These are phyloP conservation scores for Haematococcus sp. DNA, from an alignment of 139 green algal species.

Conservation along the genomic window DNA sequence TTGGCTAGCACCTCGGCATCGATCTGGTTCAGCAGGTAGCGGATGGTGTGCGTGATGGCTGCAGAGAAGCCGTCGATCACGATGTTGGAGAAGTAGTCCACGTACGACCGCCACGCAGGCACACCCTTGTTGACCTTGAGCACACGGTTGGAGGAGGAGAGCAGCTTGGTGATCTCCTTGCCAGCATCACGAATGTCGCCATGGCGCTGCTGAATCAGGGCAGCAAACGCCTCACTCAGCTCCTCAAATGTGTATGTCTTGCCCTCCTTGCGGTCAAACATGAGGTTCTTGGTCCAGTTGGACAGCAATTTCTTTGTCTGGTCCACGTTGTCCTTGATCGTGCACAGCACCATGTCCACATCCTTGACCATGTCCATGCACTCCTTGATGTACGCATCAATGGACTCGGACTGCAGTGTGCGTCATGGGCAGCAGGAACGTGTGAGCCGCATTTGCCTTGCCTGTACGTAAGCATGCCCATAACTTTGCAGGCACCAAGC, in stretches of 20 bases:
- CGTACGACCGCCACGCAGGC: conserved; percentile 72
- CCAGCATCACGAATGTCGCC: conserved; percentile 63
- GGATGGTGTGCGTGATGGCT: conserved; percentile 63
- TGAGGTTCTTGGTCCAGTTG: conserved; percentile 64
- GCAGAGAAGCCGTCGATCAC: conserved; percentile 77
- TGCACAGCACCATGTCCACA: conserved; percentile 63
- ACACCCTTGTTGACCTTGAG: conserved; percentile 77
- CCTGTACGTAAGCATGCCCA: too few species aligned
- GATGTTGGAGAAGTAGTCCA: conserved; percentile 80
- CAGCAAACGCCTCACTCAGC: conserved; percentile 55
- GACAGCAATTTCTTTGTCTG: conserved; percentile 54
- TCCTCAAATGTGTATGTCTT: conserved; percentile 79
- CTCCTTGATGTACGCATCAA: conserved; percentile 82
- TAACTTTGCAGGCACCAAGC: too few species aligned
- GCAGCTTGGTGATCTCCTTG: conserved; percentile 81
- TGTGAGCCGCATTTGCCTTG: too few species aligned
- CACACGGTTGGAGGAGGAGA: conserved; percentile 69
- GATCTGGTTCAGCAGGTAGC: conserved; percentile 61
- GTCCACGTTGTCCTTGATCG: conserved; percentile 80
- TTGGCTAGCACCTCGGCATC: conserved; percentile 65
- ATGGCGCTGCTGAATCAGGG: conserved; percentile 53
- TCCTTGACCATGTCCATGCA: conserved; percentile 73
- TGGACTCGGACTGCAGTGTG: conserved; percentile 50
- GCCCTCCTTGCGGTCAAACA: conserved; percentile 87
- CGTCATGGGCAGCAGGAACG: too few species aligned